A percentile compares a stretch with the other conserved stretches of the same genome.
Evolutionary conservation across 2,329 filamentous ascomycete species (phyloP).

Genomic region (Ceratocystis destructans): DNA sequence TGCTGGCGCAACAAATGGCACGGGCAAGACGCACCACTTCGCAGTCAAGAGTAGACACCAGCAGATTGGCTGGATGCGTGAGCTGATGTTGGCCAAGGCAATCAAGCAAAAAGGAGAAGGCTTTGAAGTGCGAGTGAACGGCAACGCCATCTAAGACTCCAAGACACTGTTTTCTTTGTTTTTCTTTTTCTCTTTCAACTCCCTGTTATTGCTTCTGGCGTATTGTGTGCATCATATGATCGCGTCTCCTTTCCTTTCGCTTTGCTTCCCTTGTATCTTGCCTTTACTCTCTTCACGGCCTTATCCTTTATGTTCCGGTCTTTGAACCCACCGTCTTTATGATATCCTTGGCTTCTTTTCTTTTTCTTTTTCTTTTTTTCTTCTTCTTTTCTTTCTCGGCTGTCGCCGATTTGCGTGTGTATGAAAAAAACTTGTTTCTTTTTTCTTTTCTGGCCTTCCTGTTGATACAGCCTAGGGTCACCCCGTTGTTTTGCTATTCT

Average conservation of each 20-base stretch:
- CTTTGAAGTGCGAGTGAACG: slow-evolving; percentile 70
- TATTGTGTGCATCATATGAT: slow-evolving; percentile 6
- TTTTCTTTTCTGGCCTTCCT: slow-evolving; percentile 15
- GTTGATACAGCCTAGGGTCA: slow-evolving; percentile 19
- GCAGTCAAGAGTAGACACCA: slow-evolving; percentile 77
- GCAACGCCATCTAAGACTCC: slow-evolving; percentile 49
- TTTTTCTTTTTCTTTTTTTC: slow-evolving; percentile 9
- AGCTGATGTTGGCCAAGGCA: slow-evolving; percentile 82
- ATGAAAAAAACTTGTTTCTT: background rate
- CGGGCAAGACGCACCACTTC: slow-evolving; percentile 83
- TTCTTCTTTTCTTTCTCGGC: slow-evolving; percentile 5
- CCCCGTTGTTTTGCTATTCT: slow-evolving; percentile 15
- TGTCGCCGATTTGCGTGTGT: too few species aligned
- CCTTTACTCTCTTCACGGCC: slow-evolving; percentile 6
- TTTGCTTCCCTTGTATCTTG: slow-evolving; percentile 20
- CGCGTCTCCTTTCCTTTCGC: slow-evolving; percentile 14
- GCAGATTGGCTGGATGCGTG: slow-evolving; percentile 93
- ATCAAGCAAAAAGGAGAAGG: slow-evolving; percentile 72
- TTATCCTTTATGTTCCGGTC: slow-evolving; percentile 16
- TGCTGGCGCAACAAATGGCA: slow-evolving; percentile 41
- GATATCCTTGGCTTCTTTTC: slow-evolving; percentile 12
- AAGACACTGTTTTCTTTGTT: slow-evolving; percentile 12
- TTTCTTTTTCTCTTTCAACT: slow-evolving; percentile 12
- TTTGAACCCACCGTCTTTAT: slow-evolving; percentile 14
- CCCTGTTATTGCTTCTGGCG: slow-evolving; percentile 7